These are phyloP conservation scores for Mariannaea elegans DNA, from an alignment of 2,329 filamentous ascomycete species.

Conservation along the genomic window DNA sequence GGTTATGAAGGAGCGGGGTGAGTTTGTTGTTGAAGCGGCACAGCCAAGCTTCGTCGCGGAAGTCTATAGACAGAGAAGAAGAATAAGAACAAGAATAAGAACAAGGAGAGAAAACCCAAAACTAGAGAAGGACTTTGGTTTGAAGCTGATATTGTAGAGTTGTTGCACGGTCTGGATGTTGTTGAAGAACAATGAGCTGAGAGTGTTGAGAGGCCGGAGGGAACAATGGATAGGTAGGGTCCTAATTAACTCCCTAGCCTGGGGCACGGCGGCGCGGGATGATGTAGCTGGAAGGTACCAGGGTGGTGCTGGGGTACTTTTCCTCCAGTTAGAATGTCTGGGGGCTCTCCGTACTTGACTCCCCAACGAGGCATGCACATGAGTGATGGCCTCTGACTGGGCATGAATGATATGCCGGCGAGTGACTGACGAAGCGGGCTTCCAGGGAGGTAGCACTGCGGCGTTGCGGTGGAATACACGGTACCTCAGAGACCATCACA, in stretches of 20 bases:
- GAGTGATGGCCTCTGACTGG: background rate
- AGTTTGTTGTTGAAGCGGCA: constrained; percentile 31
- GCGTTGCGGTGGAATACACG: background rate
- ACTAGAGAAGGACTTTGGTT: constrained; percentile 32
- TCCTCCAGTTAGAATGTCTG: background rate
- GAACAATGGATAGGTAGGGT: background rate
- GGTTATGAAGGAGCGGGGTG: constrained; percentile 21
- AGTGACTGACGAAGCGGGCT: constrained; percentile 27
- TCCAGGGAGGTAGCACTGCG: constrained; percentile 10
- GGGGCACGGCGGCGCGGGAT: constrained; percentile 11
- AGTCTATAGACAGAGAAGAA: constrained; percentile 14
- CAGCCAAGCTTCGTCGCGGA: constrained; percentile 40
- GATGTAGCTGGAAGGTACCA: constrained; percentile 18
- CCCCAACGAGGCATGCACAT: background rate
- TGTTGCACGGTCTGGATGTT: constrained; percentile 34
- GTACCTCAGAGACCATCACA: background rate
- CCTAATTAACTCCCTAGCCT: constrained; percentile 4
- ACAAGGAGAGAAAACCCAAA: constrained; percentile 2
- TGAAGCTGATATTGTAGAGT: constrained; percentile 40
- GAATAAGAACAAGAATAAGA: background rate
- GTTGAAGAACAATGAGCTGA: constrained; percentile 28
- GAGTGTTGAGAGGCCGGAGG: constrained; percentile 16
- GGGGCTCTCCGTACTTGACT: background rate
- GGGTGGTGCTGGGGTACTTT: constrained; percentile 1
- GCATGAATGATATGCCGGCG: background rate